These are phyloP conservation scores for Penicillium sp. DNA, from an alignment of 2,329 filamentous ascomycete genomes.

Conservation along the genomic window DNA sequence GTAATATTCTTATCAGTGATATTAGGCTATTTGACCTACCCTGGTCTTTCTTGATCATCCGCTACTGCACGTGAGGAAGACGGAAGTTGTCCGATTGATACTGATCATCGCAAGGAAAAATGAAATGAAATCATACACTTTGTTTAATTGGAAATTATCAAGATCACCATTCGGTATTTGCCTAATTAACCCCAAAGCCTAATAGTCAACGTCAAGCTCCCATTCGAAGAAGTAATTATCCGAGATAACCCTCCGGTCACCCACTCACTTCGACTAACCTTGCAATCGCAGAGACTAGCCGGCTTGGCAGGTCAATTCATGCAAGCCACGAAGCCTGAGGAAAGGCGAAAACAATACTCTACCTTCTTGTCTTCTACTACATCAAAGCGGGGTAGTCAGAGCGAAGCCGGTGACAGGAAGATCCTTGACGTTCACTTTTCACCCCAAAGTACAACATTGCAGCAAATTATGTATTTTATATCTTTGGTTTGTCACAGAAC, in stretches of 20 bases:
- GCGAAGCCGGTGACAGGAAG: background rate
- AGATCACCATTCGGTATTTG: background rate
- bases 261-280: background rate
- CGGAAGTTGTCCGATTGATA: constrained; percentile 8
- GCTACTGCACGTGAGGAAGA: constrained; percentile 1
- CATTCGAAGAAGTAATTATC: background rate
- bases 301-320: background rate
- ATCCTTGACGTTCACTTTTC: background rate
- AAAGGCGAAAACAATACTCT: background rate
- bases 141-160: background rate
- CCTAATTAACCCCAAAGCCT: background rate
- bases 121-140: background rate
- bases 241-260: background rate
- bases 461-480: background rate
- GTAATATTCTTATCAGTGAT: no score
- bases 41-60: background rate
- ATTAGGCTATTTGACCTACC: no score
- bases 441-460: background rate
- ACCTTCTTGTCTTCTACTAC: background rate
- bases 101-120: background rate
- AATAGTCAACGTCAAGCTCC: background rate
- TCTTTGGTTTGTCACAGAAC: background rate
- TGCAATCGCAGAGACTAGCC: background rate
- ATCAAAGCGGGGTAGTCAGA: constrained; percentile 3
- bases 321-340: background rate